A percentile compares a stretch with the other conserved stretches of the same genome.
Conservation (phyloP, 768 basidiomycete genomes). For the Serpula lacrymans region DNA sequence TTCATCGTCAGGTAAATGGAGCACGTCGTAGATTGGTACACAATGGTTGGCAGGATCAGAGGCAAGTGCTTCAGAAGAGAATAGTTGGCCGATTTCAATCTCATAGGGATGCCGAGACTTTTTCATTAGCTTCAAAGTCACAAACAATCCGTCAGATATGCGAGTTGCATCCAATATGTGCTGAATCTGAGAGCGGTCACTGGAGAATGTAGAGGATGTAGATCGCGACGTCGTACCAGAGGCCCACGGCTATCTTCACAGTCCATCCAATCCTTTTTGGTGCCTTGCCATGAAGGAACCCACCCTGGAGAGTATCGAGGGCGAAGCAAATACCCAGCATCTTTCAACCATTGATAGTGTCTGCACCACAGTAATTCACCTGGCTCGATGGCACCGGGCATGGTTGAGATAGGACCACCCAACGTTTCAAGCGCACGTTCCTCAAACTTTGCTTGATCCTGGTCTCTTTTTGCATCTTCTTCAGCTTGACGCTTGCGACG, state of each 20-base stretch:
- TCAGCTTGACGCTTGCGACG: neutral
- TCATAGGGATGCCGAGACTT: conserved; percentile 15
- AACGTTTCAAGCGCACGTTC: neutral
- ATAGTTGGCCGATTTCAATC: conserved; percentile 17
- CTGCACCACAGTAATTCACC: conserved; percentile 15
- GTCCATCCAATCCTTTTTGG: neutral
- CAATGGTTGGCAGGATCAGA: conserved; percentile 20
- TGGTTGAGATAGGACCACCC: neutral
- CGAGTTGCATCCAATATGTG: conserved; percentile 27
- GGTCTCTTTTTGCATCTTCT: neutral
- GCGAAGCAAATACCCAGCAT: conserved; percentile 29
- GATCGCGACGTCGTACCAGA: neutral
- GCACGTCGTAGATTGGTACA: conserved; percentile 19
- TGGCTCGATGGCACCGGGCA: conserved; percentile 1
- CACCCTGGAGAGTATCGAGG: conserved; percentile 29
- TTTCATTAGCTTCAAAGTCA: conserved; percentile 27
- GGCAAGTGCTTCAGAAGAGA: conserved; percentile 10
- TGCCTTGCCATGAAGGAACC: conserved; percentile 30
- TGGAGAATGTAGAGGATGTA: neutral
- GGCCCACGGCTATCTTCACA: conserved; percentile 4
- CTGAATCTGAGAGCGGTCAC: neutral
- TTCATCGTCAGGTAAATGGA: conserved; percentile 4
- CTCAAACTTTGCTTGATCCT: neutral
- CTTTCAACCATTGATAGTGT: conserved; percentile 28
- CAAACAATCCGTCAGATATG: conserved; percentile 18